phyloP scores from a whole-genome alignment of 2,329 filamentous ascomycete species.

The Talaromyces pinophilus region DNA sequence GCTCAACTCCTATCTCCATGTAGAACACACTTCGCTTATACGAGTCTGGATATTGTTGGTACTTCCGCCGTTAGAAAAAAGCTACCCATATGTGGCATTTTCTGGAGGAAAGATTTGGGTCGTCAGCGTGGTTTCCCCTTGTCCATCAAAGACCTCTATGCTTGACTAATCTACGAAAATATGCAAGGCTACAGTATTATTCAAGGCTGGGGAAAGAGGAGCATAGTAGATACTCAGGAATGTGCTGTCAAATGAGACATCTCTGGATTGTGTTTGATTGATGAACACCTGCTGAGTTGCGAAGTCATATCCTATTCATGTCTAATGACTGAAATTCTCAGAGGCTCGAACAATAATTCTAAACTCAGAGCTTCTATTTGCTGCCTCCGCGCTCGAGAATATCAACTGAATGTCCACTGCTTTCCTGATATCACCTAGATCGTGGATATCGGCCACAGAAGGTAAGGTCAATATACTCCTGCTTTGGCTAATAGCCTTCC shows the following conservation, averaged over 20 bases:
- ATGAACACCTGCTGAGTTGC: slow-evolving; percentile 28
- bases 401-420: slow-evolving; percentile 28
- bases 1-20: slow-evolving; percentile 15
- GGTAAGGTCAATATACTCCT: background rate
- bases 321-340: slow-evolving; percentile 28
- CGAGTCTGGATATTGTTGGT: slow-evolving; percentile 24
- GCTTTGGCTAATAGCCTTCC: background rate
- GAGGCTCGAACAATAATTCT: slow-evolving; percentile 29
- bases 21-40: slow-evolving; percentile 21
- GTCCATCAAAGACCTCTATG: slow-evolving; percentile 34
- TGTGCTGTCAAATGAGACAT: slow-evolving; percentile 29
- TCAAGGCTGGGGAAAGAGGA: slow-evolving; percentile 23
- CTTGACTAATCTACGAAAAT: slow-evolving; percentile 35
- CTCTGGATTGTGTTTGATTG: slow-evolving; percentile 30
- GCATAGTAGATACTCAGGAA: slow-evolving; percentile 29
- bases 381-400: slow-evolving; percentile 25
- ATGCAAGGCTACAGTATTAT: slow-evolving; percentile 28
- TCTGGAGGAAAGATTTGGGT: slow-evolving; percentile 33
- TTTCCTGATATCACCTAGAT: slow-evolving; percentile 26
- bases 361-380: slow-evolving; percentile 23
- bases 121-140: slow-evolving; percentile 32
- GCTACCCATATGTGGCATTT: slow-evolving; percentile 24
- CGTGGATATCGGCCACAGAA: slow-evolving; percentile 23
- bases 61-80: slow-evolving; percentile 27
- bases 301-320: slow-evolving; percentile 35